Evolutionary conservation across 495 filamentous ascomycete species (phyloP).

Genomic region (Penicillium subrubescens): DNA sequence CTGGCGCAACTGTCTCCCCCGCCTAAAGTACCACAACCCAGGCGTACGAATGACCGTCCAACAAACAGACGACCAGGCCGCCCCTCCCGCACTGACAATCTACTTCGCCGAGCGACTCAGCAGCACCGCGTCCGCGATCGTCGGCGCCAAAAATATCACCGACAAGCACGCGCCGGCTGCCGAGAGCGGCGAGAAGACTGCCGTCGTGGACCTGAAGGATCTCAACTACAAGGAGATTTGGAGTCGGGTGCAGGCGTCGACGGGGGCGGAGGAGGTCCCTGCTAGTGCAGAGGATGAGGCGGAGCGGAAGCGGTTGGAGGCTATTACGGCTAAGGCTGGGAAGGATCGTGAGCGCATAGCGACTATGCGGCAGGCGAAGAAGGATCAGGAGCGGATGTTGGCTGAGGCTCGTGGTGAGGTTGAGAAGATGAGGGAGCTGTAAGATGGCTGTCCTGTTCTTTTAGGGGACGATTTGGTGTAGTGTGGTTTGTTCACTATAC

Average conservation of each 20-base stretch:
- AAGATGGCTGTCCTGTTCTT: slow-evolving; percentile 22
- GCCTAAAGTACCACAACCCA: slow-evolving; percentile 94
- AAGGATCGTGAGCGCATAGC: slow-evolving; percentile 59
- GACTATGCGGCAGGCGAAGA: slow-evolving; percentile 58
- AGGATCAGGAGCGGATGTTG: slow-evolving; percentile 62
- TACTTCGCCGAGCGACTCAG: slow-evolving; percentile 60
- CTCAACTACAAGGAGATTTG: slow-evolving; percentile 62
- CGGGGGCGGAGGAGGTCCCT: slow-evolving; percentile 62
- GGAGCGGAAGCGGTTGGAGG: slow-evolving; percentile 61
- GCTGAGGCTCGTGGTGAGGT: slow-evolving; percentile 59
- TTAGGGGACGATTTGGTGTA: background rate
- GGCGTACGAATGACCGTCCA: slow-evolving; percentile 78
- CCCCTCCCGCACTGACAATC: slow-evolving; percentile 70
- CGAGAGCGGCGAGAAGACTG: slow-evolving; percentile 34
- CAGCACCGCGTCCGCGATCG: slow-evolving; percentile 33
- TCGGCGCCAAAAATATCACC: slow-evolving; percentile 24
- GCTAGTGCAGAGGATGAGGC: slow-evolving; percentile 62
- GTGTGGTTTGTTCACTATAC: background rate
- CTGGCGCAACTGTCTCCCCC: slow-evolving; percentile 79
- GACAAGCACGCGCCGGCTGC: slow-evolving; percentile 43
- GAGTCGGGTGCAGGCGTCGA: slow-evolving; percentile 64
- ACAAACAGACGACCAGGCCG: slow-evolving; percentile 56
- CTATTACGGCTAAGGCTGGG: slow-evolving; percentile 51
- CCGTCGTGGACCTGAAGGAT: slow-evolving; percentile 40
- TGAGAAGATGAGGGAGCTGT: slow-evolving; percentile 40